phyloP scores from a whole-genome alignment of 2,329 filamentous ascomycete species.

The Dothideomycetidae sp. region DNA sequence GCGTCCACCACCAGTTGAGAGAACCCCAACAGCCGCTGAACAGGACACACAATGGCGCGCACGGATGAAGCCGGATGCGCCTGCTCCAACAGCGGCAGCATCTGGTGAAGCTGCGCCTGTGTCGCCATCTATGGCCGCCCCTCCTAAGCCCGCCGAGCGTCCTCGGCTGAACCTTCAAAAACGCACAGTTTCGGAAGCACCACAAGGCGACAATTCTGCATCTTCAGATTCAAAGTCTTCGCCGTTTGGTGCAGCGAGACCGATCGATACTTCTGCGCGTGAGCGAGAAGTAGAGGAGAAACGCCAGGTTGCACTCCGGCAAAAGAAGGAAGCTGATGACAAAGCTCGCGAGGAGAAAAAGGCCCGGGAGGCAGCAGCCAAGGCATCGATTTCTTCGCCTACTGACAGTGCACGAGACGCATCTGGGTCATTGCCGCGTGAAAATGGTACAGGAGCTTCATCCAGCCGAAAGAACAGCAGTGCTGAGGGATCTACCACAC shows the following conservation, averaged over 20 bases:
- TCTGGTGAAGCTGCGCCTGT: conserved; percentile 64
- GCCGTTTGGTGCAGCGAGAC: conserved; percentile 83
- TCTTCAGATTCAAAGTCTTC: conserved; percentile 63
- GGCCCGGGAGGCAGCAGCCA: conserved; percentile 45
- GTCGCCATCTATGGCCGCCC: conserved; percentile 49
- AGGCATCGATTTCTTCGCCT: conserved; percentile 30
- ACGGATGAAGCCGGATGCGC: conserved; percentile 73
- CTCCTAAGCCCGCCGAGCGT: conserved; percentile 47
- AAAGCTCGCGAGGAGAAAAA: conserved; percentile 60
- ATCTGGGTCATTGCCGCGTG: conserved; percentile 25
- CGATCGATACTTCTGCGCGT: conserved; percentile 81
- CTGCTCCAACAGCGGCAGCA: conserved; percentile 46
- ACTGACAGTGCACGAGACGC: conserved; percentile 1
- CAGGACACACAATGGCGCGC: conserved; percentile 86
- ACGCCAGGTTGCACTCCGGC: conserved; percentile 54
- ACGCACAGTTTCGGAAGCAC: conserved; percentile 71
- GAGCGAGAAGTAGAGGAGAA: conserved; percentile 88
- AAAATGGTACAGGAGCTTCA: conserved; percentile 16
- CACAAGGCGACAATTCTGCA: conserved; percentile 23
- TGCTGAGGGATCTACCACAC: conserved; percentile 22
- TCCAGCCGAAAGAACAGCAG: conserved; percentile 22
- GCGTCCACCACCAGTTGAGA: conserved; percentile 47
- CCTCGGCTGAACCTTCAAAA: conserved; percentile 82
- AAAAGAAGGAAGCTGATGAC: conserved; percentile 79
- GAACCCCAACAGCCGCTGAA: conserved; percentile 73